Conservation (phyloP, 169 alveolate species). For the Cryptosporidium felis region DNA sequence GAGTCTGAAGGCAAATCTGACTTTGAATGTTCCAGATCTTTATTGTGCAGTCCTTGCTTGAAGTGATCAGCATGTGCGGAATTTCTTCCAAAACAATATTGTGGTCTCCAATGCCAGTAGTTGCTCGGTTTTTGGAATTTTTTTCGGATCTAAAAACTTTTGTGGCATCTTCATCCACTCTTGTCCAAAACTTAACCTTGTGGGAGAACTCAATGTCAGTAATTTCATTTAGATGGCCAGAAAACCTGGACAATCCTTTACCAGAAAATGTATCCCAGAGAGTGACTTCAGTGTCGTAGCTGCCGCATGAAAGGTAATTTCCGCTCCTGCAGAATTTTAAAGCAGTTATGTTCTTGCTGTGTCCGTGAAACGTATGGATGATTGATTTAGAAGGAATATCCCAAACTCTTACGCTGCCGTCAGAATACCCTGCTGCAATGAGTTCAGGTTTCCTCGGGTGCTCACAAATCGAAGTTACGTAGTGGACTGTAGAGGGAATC, state of each 20-base stretch:
- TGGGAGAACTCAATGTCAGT: conserved; percentile 74
- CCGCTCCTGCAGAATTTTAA: conserved; percentile 75
- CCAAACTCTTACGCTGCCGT: conserved; percentile 84
- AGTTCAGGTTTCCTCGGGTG: conserved; percentile 73
- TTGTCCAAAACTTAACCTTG: conserved; percentile 23
- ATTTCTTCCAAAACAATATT: conserved; percentile 62
- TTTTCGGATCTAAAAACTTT: not conserved
- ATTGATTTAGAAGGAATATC: conserved; percentile 72
- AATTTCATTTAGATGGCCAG: conserved; percentile 84
- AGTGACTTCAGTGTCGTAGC: conserved; percentile 84
- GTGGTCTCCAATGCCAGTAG: not conserved
- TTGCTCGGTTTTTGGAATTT: not conserved
- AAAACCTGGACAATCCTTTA: conserved; percentile 81
- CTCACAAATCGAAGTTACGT: conserved; percentile 75
- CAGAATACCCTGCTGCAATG: conserved; percentile 83
- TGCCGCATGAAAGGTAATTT: conserved; percentile 81
- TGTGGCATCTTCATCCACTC: not conserved
- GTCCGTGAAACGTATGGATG: conserved; percentile 79
- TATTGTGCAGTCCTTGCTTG: conserved; percentile 85
- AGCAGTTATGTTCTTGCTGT: conserved; percentile 76
- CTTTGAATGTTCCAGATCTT: conserved; percentile 85
- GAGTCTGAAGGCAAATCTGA: conserved; percentile 85
- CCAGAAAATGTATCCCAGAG: conserved; percentile 87
- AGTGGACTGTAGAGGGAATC: conserved; percentile 74
- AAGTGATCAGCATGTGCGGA: conserved; percentile 77